Evolutionary conservation across 352 stramenopile genomes (phyloP), one percentile per base, ranked within the genome.

Genomic region (Pythium apleroticum): DNA sequence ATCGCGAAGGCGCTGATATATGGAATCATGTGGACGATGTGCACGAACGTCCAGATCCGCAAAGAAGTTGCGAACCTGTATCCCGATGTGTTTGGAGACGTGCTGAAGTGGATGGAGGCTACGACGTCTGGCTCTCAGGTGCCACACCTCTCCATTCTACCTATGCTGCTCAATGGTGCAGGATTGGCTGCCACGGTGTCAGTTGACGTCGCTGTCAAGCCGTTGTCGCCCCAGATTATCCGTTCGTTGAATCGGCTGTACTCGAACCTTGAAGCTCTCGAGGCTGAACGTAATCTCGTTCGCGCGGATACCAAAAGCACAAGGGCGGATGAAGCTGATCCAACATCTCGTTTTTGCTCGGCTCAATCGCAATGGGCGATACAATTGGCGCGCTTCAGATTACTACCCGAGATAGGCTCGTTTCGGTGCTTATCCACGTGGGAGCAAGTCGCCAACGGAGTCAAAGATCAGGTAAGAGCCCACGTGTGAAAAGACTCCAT

Each of bases 21-120:
- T 30, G 63, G 63, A 22, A 54, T 64, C 12, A 55, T 69, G 14
- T 69, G 63, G 63, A 69, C 52, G 11, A 41, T 63, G 8, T 64
- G 63, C 30, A 69, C 63, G 12, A 41, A 35, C 31, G 33, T 25
- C 14, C 35, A 31, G 19, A 46, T 64, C 6, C 54, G 63, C 39
- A 49, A 12, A 25, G 52, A 57, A n/a, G 41, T 60, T 19, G 41
- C 56, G 4, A 12, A 22, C 1, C 24, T 30, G 46, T 12, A 49
- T n/a, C 15, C 53, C 12, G 48, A 59, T 33, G 30, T 55, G 50
- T 31, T 63, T 9, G 10, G 15, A 7, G 6, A 25, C 12, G 55
- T 53, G 17, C 10, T 53, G 2, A 43, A 14, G 19, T 35, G n/a
- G 24, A 28, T 61, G 12, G 55, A 61, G 22, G 15, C 9, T 31